phyloP scores from a whole-genome alignment of 305 asterid genomes.

The Andrographis paniculata region DNA sequence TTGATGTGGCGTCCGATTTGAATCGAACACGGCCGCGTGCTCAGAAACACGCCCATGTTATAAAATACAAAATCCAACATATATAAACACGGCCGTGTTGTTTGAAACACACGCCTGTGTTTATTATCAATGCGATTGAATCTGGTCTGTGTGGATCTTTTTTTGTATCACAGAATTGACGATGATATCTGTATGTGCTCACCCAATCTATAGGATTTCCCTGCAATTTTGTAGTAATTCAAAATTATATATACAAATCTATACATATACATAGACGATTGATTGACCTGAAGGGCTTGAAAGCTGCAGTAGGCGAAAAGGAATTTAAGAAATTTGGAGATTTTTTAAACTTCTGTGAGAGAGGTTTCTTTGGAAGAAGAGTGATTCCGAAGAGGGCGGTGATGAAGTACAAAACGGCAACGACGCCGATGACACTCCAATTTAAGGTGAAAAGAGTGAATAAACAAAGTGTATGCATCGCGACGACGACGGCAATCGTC shows the following conservation, averaged over 20 bases:
- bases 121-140: too few species aligned
- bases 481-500: too few species aligned
- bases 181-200: slow-evolving; percentile 79
- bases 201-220: slow-evolving; percentile 87
- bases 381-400: slow-evolving; percentile 76
- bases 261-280: too few species aligned
- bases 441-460: slow-evolving; percentile 61
- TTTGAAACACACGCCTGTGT: too few species aligned
- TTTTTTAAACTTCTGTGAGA: too few species aligned
- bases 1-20: too few species aligned
- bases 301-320: slow-evolving; percentile 75
- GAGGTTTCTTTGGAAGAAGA: slow-evolving; percentile 65
- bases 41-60: too few species aligned
- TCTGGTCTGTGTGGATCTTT: slow-evolving; percentile 80
- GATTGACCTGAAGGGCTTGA: slow-evolving; percentile 77
- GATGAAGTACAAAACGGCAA: slow-evolving; percentile 43
- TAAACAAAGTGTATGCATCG: too few species aligned
- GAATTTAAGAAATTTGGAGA: slow-evolving; percentile 74
- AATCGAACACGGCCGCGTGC: too few species aligned
- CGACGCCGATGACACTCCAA: slow-evolving; percentile 45
- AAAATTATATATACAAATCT: too few species aligned
- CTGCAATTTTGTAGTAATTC: slow-evolving; percentile 29
- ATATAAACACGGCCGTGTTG: too few species aligned
- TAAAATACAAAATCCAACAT: too few species aligned
- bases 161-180: slow-evolving; percentile 63